Percentiles rank a stretch among this genome's conserved stretches.
These are phyloP conservation scores for Trichophyton equinum DNA, from an alignment of 2,329 filamentous ascomycete genomes.

Conservation along the genomic window DNA sequence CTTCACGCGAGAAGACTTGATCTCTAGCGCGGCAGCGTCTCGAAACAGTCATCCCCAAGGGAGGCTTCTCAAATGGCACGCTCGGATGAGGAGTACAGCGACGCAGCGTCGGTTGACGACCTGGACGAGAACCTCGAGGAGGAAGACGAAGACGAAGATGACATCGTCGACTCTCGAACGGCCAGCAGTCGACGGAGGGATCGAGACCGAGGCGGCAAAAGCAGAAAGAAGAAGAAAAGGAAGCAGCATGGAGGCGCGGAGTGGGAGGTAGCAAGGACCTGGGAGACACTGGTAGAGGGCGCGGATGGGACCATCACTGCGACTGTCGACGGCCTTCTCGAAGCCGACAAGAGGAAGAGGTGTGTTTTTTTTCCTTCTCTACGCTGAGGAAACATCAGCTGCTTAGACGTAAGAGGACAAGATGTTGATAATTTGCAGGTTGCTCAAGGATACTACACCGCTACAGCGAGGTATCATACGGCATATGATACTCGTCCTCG, in stretches of 20 bases:
- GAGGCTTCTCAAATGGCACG: slow-evolving; percentile 27
- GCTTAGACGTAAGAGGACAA: not conserved
- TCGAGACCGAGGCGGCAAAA: slow-evolving; percentile 15
- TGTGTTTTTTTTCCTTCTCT: slow-evolving; percentile 19
- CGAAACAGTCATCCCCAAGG: not conserved
- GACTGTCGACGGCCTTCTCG: slow-evolving; percentile 58
- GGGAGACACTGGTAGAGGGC: slow-evolving; percentile 63
- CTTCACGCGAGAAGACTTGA: not conserved
- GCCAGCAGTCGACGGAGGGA: not conserved
- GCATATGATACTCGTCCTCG: slow-evolving; percentile 81
- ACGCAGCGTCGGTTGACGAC: slow-evolving; percentile 38
- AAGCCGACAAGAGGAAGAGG: slow-evolving; percentile 70
- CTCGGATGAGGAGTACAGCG: slow-evolving; percentile 42
- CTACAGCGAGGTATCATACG: slow-evolving; percentile 94
- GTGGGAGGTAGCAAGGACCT: slow-evolving; percentile 39
- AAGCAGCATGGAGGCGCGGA: slow-evolving; percentile 23
- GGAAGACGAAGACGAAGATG: slow-evolving; percentile 16
- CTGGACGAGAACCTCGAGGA: slow-evolving; percentile 20
- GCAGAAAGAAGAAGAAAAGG: slow-evolving; percentile 12
- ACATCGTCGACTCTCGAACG: not conserved
- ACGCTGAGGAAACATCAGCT: not conserved
- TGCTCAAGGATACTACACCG: slow-evolving; percentile 87
- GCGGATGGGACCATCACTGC: slow-evolving; percentile 65
- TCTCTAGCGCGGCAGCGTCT: slow-evolving; percentile 2
- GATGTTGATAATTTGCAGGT: slow-evolving; percentile 11